These are phyloP conservation scores for Colletotrichum cereale DNA, from an alignment of 2,329 filamentous ascomycete species.

Conservation along the genomic window DNA sequence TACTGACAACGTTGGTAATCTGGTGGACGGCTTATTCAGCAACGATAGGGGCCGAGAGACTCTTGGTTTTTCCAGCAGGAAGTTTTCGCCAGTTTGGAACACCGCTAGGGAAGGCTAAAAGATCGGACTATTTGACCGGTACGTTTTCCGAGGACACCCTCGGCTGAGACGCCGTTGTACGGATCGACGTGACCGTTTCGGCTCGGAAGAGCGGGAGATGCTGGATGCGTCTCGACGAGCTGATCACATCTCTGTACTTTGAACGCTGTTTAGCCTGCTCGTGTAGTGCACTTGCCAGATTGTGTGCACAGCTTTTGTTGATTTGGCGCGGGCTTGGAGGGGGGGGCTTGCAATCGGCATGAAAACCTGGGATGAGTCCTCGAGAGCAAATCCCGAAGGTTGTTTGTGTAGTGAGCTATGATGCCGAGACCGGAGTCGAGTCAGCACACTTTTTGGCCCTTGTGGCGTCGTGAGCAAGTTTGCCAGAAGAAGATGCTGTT, in stretches of 20 bases:
- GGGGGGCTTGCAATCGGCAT: neutral
- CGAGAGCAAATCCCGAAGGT: neutral
- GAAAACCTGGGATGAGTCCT: neutral
- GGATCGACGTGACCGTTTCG: neutral
- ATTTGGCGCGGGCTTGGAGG: conserved; percentile 8
- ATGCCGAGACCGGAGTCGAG: neutral
- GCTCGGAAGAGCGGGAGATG: neutral
- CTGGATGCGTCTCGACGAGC: neutral
- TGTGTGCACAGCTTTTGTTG: neutral
- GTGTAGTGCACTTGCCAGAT: neutral
- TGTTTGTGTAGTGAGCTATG: neutral
- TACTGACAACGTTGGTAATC: neutral
- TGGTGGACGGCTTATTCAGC: conserved; percentile 15
- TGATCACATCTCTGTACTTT: neutral
- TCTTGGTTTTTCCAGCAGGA: conserved; percentile 4
- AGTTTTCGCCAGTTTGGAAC: conserved; percentile 27
- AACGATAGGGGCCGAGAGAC: neutral
- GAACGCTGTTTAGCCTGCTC: neutral
- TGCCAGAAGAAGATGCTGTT: neutral
- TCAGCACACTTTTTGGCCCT: neutral
- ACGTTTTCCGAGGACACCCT: conserved; percentile 11
- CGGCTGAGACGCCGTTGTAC: neutral
- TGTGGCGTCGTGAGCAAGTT: neutral
- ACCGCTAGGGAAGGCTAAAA: neutral
- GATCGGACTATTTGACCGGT: neutral